These are phyloP conservation scores for Yamadazyma kitorensis DNA, from an alignment of 805 yeast species.

Conservation along the genomic window DNA sequence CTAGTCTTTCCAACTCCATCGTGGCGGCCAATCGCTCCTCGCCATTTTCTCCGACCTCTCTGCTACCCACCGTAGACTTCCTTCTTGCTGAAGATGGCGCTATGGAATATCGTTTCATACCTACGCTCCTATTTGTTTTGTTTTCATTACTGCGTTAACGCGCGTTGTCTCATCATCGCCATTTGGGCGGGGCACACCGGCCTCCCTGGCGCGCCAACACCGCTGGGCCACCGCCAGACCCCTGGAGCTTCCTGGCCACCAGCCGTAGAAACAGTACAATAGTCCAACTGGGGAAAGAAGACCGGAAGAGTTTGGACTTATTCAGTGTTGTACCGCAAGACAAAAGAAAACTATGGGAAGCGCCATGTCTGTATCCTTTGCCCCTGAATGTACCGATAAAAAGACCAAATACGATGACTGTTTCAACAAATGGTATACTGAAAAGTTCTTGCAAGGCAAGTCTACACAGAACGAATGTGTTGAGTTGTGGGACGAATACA, in stretches of 20 bases:
- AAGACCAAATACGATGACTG: constrained; percentile 89
- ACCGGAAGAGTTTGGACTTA: constrained; percentile 76
- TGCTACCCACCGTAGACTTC: constrained; percentile 19
- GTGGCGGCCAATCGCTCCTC: constrained; percentile 21
- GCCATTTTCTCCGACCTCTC: constrained; percentile 1
- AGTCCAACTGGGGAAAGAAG: constrained; percentile 47
- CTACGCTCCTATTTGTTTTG: neutral
- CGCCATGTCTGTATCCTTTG: constrained; percentile 69
- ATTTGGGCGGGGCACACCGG: too few species aligned
- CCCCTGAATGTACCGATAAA: constrained; percentile 91
- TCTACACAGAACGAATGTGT: constrained; percentile 81
- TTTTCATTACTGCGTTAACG: neutral
- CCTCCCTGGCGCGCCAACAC: too few species aligned
- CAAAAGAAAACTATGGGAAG: too few species aligned
- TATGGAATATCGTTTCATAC: constrained; percentile 34
- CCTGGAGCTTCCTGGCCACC: constrained; percentile 21
- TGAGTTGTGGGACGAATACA: constrained; percentile 83
- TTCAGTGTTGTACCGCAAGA: too few species aligned
- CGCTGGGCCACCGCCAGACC: too few species aligned
- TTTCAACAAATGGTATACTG: constrained; percentile 91
- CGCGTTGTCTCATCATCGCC: too few species aligned
- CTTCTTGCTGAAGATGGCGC: constrained; percentile 33
- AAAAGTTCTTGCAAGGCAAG: constrained; percentile 60
- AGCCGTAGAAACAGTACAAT: constrained; percentile 47
- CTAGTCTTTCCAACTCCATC: constrained; percentile 57